phyloP scores from a whole-genome alignment of 257 asterid species.

The Nicotiana obtusifolia region DNA sequence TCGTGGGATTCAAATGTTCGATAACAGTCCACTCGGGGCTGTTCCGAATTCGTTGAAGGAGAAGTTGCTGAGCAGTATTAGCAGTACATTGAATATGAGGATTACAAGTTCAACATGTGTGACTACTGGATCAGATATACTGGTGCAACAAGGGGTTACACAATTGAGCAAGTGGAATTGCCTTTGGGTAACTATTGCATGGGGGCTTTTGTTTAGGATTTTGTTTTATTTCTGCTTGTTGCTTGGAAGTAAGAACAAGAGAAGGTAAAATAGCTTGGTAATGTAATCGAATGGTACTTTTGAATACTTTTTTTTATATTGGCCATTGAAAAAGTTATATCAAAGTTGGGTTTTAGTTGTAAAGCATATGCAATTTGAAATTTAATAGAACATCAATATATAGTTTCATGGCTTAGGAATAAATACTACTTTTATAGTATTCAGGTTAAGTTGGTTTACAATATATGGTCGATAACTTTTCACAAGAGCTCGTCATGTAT shows the following conservation, averaged over 20 bases:
- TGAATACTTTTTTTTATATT: too few relatives aligned
- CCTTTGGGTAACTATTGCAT: constrained; percentile 29
- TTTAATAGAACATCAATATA: background rate
- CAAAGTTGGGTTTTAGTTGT: background rate
- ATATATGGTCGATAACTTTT: too few relatives aligned
- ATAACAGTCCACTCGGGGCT: constrained; percentile 16
- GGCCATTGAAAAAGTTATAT: background rate
- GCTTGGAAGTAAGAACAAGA: constrained; percentile 29
- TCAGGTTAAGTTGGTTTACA: background rate
- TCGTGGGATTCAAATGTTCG: constrained; percentile 36
- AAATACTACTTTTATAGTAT: background rate
- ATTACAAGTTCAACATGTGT: constrained; percentile 28
- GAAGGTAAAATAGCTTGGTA: constrained; percentile 15
- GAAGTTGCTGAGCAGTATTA: constrained; percentile 17
- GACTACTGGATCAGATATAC: constrained; percentile 28
- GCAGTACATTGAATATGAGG: constrained; percentile 22
- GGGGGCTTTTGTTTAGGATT: constrained; percentile 38
- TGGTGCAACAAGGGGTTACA: constrained; percentile 29
- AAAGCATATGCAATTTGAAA: background rate
- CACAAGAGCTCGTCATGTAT: too few relatives aligned
- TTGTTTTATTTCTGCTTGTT: constrained; percentile 30
- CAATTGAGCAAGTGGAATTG: constrained; percentile 31
- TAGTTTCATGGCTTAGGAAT: background rate
- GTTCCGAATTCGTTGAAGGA: constrained; percentile 20
- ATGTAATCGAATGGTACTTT: background rate